Conservation (phyloP, 1,284 basidiomycete species). For the Ganoderma lucidum region DNA sequence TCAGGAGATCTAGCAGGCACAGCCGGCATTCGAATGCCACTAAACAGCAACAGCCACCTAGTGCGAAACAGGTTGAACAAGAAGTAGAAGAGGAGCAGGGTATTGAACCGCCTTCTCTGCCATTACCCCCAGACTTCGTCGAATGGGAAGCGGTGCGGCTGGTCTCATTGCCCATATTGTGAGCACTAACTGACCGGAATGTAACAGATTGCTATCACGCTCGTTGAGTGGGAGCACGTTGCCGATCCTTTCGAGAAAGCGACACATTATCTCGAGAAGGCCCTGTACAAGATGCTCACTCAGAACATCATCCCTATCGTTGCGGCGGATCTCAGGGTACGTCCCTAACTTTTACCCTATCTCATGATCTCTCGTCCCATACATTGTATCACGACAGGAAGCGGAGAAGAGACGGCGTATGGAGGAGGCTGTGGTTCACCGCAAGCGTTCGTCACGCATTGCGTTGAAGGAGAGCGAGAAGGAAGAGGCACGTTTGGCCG, state of each 20-base stretch:
- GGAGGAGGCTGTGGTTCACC: conserved; percentile 75
- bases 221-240: conserved; percentile 83
- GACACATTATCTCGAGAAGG: conserved; percentile 82
- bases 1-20: conserved; percentile 12
- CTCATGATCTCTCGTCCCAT: conserved; percentile 2
- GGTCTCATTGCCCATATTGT: background rate
- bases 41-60: background rate
- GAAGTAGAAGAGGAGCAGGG: conserved; percentile 30
- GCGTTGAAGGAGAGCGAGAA: conserved; percentile 77
- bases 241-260: conserved; percentile 76
- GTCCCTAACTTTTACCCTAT: conserved; percentile 32
- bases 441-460: conserved; percentile 87
- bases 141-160: conserved; percentile 84
- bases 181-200: conserved; percentile 3
- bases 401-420: conserved; percentile 64
- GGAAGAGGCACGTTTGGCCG: conserved; percentile 67
- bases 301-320: conserved; percentile 74
- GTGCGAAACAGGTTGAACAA: conserved; percentile 1
- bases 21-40: background rate
- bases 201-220: conserved; percentile 77
- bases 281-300: conserved; percentile 73
- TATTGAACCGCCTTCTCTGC: conserved; percentile 24
- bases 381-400: conserved; percentile 53
- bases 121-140: conserved; percentile 62
- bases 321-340: conserved; percentile 66